Conservation (phyloP, 2,329 filamentous ascomycete species). For the Talaromyces sp. region DNA sequence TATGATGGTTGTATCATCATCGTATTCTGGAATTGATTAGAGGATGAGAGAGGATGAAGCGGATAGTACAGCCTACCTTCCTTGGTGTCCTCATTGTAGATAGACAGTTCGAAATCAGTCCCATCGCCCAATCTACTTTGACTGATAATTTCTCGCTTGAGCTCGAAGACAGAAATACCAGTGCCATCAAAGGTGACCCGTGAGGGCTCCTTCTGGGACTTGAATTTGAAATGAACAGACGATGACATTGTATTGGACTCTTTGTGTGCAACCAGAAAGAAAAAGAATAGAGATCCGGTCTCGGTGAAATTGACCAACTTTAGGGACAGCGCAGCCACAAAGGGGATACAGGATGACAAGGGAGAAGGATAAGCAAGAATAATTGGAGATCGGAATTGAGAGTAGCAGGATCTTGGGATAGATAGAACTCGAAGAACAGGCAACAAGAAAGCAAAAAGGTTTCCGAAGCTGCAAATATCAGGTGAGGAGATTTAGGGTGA, state of each 20-base stretch:
- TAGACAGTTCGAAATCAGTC: constrained; percentile 92
- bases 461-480: background rate
- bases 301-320: constrained; percentile 32
- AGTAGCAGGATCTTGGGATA: background rate
- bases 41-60: constrained; percentile 19
- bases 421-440: constrained; percentile 18
- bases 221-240: constrained; percentile 99
- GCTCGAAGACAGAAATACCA: constrained; percentile 95
- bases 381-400: background rate
- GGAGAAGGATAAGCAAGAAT: background rate
- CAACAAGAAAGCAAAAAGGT: constrained; percentile 5
- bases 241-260: constrained; percentile 74
- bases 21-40: constrained; percentile 69
- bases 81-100: constrained; percentile 87
- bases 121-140: constrained; percentile 93
- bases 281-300: constrained; percentile 19
- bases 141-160: constrained; percentile 97
- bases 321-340: constrained; percentile 19
- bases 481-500: constrained; percentile 14
- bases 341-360: background rate
- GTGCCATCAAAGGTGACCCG: constrained; percentile 97
- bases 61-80: constrained; percentile 69
- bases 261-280: constrained; percentile 22
- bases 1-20: constrained; percentile 97
- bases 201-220: constrained; percentile 93